Percentiles rank a stretch among this genome's conserved stretches.
Evolutionary conservation across 352 stramenopile species (phyloP).

Genomic region (Globisporangium nagaii): DNA sequence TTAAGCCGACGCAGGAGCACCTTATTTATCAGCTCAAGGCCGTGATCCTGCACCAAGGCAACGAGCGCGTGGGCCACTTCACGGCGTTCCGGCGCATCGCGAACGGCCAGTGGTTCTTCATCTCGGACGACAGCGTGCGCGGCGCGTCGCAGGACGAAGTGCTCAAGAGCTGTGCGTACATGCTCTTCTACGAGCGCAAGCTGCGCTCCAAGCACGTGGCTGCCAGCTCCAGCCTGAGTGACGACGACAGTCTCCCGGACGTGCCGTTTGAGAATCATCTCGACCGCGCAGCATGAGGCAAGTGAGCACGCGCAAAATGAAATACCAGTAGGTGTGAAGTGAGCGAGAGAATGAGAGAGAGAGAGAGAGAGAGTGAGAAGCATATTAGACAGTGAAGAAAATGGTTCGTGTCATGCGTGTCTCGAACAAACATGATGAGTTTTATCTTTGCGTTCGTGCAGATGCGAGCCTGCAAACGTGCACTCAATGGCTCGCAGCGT

Average conservation of each 20-base stretch:
- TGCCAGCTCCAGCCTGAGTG: conserved; percentile 19
- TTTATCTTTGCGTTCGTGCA: too few relatives aligned
- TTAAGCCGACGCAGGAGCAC: conserved; percentile 17
- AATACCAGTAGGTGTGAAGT: background rate
- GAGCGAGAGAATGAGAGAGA: too few relatives aligned
- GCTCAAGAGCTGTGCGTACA: conserved; percentile 76
- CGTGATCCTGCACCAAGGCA: conserved; percentile 85
- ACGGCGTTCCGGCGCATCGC: conserved; percentile 70
- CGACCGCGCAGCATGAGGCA: background rate
- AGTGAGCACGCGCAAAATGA: too few relatives aligned
- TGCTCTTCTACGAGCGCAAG: conserved; percentile 89
- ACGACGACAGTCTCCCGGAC: conserved; percentile 43
- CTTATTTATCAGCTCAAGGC: conserved; percentile 70
- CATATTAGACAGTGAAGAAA: too few relatives aligned
- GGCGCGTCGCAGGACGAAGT: conserved; percentile 55
- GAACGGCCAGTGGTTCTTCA: conserved; percentile 74
- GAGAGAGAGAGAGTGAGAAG: background rate
- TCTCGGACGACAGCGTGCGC: conserved; percentile 78
- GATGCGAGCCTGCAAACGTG: too few relatives aligned
- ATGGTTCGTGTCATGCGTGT: too few relatives aligned
- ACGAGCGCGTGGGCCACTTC: conserved; percentile 81
- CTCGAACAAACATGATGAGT: too few relatives aligned
- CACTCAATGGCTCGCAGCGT: too few relatives aligned
- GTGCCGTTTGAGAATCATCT: conserved; percentile 43
- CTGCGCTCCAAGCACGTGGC: conserved; percentile 29